Conservation (phyloP, 192 early-diverging fungal genomes). For the Dimargaris verticillata region DNA sequence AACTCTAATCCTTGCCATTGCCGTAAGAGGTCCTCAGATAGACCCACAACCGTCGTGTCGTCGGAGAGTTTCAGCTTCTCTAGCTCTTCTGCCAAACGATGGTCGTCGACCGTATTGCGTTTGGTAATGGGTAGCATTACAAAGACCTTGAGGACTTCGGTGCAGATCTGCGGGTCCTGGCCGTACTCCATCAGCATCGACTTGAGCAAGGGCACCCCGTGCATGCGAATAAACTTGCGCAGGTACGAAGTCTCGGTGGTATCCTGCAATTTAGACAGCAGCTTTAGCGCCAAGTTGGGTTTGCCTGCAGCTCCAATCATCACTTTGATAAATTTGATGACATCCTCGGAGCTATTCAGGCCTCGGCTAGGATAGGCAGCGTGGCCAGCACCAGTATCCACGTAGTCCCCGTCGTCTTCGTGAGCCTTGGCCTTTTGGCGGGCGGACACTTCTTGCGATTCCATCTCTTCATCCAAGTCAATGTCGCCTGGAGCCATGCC, state of each 20-base stretch:
- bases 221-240: conserved; percentile 41
- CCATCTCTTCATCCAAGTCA: conserved; percentile 36
- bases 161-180: conserved; percentile 38
- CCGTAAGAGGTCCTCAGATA: conserved; percentile 29
- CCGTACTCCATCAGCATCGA: conserved; percentile 51
- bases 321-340: conserved; percentile 55
- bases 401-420: conserved; percentile 33
- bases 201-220: conserved; percentile 61
- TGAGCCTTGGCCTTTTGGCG: conserved; percentile 35
- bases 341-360: conserved; percentile 51
- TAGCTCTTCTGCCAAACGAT: conserved; percentile 51
- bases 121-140: conserved; percentile 61
- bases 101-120: conserved; percentile 64
- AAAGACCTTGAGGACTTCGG: conserved; percentile 46
- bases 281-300: conserved; percentile 29
- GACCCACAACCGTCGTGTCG: conserved; percentile 17
- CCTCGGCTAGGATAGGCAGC: conserved; percentile 21
- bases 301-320: conserved; percentile 45
- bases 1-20: conserved; percentile 34
- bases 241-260: conserved; percentile 29
- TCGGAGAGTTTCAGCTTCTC: conserved; percentile 26
- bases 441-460: conserved; percentile 33
- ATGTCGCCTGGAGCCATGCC: conserved; percentile 37
- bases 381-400: conserved; percentile 21
- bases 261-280: conserved; percentile 48